Evolutionary conservation across 257 asterid species (phyloP), one percentile per base, ranked within the genome.

Genomic region (Solanum bulbocastanum): DNA sequence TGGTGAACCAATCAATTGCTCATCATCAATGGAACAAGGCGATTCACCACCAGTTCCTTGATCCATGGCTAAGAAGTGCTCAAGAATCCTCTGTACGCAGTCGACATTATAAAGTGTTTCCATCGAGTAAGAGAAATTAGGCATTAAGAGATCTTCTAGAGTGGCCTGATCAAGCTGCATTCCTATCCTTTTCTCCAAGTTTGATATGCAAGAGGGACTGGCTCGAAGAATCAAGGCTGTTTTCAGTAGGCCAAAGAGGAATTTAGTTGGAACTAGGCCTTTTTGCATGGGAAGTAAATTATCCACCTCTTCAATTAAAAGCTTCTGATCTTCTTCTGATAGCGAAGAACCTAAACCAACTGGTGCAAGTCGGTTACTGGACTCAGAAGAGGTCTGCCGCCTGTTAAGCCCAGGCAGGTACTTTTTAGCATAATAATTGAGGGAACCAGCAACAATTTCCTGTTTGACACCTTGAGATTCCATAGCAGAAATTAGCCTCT

Each of bases 71-170:
- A 97, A 91, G 93, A 97, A 97, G 90, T 97, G 98, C 84, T 97
- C 98, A 13, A 97, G 94, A 88, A 93, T 91, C 88, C 98, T 92
- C 62, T 91, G 98, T 25, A 94, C 95, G 46, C 99, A 97, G 66
- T 97, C 99, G 36, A 96, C 98, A 62, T 96, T 98, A 84, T 97
- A 97, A 23, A 97, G 90, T n/a, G 98, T 95, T 93, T 97, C 99
- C 99, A 93, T 96, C 44, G 99, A 94, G 86, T 97, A 75, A 9
- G 96, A 93, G 88, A 94, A 91, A 72, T 91, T 96, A 1, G 99
- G 98, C 98, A 97, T 95, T 90, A 97, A 88, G n/a, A 97, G 98
- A 92, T 97, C 99, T 88, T 97, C 99, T 8, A 97, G 98, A 60
- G 94, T 91, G 6, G 99, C 99, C 89, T 95, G 96, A 90, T 97